A percentile compares a stretch with the other conserved stretches of the same genome.
phyloP scores from a whole-genome alignment of 1,139 yeast genomes.

The Hanseniaspora sp. region DNA sequence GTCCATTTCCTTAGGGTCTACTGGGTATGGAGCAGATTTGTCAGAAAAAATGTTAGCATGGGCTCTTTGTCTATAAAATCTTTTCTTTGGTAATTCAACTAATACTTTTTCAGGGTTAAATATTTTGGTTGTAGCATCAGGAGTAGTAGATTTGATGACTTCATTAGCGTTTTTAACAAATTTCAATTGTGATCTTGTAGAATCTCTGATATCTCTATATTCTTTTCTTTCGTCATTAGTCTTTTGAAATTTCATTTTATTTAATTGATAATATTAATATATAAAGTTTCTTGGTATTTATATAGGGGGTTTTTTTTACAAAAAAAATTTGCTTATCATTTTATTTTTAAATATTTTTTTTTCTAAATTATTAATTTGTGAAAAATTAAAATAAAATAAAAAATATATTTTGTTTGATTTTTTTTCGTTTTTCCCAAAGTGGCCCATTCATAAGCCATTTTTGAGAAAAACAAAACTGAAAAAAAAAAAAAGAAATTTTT shows the following conservation, averaged over 20 bases:
- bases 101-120: constrained; percentile 16
- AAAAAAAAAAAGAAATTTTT: no score
- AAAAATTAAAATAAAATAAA: no score
- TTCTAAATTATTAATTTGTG: no score
- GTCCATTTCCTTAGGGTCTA: constrained; percentile 69
- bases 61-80: constrained; percentile 91
- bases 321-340: no score
- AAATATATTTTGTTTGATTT: no score
- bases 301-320: background rate
- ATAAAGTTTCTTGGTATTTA: background rate
- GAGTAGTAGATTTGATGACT: constrained; percentile 20
- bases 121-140: constrained; percentile 7
- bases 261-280: background rate
- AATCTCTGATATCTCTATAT: constrained; percentile 31
- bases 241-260: constrained; percentile 15
- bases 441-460: no score
- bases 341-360: no score
- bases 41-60: constrained; percentile 97
- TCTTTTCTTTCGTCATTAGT: constrained; percentile 26
- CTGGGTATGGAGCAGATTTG: constrained; percentile 82
- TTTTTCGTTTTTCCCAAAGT: no score
- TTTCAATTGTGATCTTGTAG: constrained; percentile 26
- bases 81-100: constrained; percentile 61
- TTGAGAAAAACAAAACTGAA: no score
- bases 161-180: constrained; percentile 29